A percentile compares a stretch with the other conserved stretches of the same genome.
These are phyloP conservation scores for Haplographium delicatum DNA, from an alignment of 495 filamentous ascomycete genomes.

Conservation along the genomic window DNA sequence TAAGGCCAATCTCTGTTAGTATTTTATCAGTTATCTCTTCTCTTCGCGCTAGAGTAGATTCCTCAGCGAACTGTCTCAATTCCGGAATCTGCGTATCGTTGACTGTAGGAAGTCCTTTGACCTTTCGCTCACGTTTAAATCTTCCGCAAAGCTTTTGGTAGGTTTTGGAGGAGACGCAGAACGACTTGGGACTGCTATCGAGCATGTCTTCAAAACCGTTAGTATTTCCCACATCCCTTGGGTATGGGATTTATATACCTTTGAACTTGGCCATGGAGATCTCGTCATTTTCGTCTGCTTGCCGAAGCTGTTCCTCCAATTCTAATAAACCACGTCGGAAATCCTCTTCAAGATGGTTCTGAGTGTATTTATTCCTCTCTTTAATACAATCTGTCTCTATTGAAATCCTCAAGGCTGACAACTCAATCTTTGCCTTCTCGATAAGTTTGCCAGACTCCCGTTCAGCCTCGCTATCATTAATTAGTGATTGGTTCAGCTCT, in stretches of 20 bases:
- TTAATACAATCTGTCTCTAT: background rate
- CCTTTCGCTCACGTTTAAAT: slow-evolving; percentile 39
- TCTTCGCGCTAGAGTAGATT: background rate
- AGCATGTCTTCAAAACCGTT: slow-evolving; percentile 50
- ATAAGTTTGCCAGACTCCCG: slow-evolving; percentile 18
- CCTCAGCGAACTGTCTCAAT: background rate
- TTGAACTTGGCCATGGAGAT: background rate
- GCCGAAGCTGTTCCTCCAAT: background rate
- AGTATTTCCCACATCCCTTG: background rate
- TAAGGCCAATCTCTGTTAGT: background rate
- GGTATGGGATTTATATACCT: background rate
- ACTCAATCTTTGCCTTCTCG: slow-evolving; percentile 24
- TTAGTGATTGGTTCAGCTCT: background rate
- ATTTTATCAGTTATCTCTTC: background rate
- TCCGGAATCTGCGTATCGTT: slow-evolving; percentile 33
- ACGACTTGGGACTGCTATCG: slow-evolving; percentile 43
- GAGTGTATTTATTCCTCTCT: background rate
- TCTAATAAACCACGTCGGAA: background rate
- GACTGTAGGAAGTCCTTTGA: slow-evolving; percentile 38
- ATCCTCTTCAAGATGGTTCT: background rate
- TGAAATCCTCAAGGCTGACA: background rate
- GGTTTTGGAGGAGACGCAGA: slow-evolving; percentile 54
- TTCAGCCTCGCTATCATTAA: background rate
- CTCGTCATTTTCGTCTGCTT: background rate
- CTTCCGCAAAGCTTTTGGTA: slow-evolving; percentile 58